Evolutionary conservation across 352 stramenopile genomes (phyloP), one percentile per base, ranked within the genome.

Genomic region (Pythium apleroticum): DNA sequence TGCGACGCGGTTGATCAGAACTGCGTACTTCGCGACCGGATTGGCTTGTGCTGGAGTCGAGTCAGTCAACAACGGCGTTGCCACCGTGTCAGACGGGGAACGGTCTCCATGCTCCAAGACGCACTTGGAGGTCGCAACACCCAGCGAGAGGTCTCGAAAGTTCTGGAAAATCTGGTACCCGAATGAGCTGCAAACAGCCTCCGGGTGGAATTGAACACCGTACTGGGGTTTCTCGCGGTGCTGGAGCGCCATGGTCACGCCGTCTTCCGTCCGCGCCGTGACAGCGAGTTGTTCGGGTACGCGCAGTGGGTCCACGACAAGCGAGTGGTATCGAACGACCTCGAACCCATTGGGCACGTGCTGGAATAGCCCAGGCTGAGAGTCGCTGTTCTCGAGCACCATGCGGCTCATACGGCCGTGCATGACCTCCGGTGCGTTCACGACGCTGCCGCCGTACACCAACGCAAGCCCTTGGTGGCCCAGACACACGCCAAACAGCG

Each of bases 161-260:
- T 98, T 98, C 50, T 90, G 78, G 28, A 98, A 81, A 27, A 98
- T 69, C 58, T 95, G 80, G 60, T 89, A 89, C 4, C 92, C 92
- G 57, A 84, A 89, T 39, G 76, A 65, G 39, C 70, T 98, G 65
- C 95, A 97, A 53, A 99, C 95, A 6, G 87, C 95, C 74, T 99
- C 97, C 1, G 97, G 97, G 69, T 99, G 97, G 79, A 99, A 99
- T 74, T 99, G 97, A 31, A 99, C 93, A 52, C 96, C 96, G 71
- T 93, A 98, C 66, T 98, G 93, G 48, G 81, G 89, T 77, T 90
- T 87, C 6, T 64, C 60, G 10, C 69, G 66, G 72, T 98, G 93
- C 57, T 80, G 65, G 25, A 99, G 66, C 7, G 78, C 96, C 94
- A 99, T 98, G 52, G 97, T 80, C 24, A 92, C 78, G 22, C 78